Base-by-base conservation (phyloP, 129 eudicot genomes). In the Escallonia rubra region DNA sequence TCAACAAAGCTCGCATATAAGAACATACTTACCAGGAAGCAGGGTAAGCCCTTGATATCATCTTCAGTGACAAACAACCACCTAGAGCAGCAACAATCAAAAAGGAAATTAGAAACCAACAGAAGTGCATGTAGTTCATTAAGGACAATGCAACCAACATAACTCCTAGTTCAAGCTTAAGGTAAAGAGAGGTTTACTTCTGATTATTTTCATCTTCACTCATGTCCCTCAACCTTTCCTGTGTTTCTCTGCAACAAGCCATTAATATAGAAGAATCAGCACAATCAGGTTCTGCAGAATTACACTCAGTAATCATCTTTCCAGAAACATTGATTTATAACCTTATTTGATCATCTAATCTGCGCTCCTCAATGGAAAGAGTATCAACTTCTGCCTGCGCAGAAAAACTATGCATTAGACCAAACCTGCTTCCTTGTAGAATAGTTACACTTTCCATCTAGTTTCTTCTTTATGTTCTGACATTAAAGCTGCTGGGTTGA, bases 1-100 rank as follows among this genome's bases (percentile, higher is more conserved):
- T 23, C 34, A 23, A 23, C 1, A 23, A 23, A 23, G 34, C 34
- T 23, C 34, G 34, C 34, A 23, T 23, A 23, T 23, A 23, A 23
- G 34, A 23, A 23, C 34, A 23, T 42, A 39, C 72, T 62, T 44
- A 88, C 97, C 96, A 80, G 96, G 73, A 91, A 91, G 81, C 96
- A 83, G 59, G 96, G 91, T 69, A 91, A 78, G 74, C 72, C 67
- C 69, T 91, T 91, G 38, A 91, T 88, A 75, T 91, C 97, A 65
- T 91, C 96, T 81, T 91, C 97, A 41, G 97, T 91, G 41, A 91
- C 96, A 58, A 88, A 91, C 73, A 91, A 94, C 94, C 96, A 91
- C 83, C 98, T 93, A 70, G 43, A 65, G 41, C 41, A 56, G 57
- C 55, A 10, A 46, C 3, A 64, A 50, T n/a, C 34, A 51, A 10